Base-by-base conservation (phyloP, 208 protist species). In the Trypanosoma platydactyli region DNA sequence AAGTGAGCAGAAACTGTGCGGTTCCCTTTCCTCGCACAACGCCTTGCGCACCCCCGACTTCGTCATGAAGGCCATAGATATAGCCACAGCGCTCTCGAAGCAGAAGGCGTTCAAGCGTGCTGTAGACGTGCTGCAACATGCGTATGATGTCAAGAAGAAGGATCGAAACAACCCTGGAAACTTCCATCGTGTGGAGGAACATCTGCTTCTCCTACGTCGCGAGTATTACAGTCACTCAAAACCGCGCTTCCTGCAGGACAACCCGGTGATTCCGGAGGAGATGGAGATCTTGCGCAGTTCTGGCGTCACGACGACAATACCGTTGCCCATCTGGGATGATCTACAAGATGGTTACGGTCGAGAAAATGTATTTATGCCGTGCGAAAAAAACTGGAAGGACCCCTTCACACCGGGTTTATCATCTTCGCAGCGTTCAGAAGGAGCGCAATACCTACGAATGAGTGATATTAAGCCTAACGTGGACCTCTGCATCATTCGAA, bases 261-360 rank as follows among this genome's bases (percentile, higher is more conserved):
- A 96, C 64, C 74, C 79, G 22, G 60, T 90, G n/a, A 54, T 88
- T 27, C 81, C 81, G 12, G 69, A 66, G 5, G 88, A 96, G 71
- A 83, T 92, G 79, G 81, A 84, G 64, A 42, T 96, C 44, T 74
- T 96, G 60, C 79, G 83, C 20, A 76, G 71, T 35, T 89, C 84
- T 70, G 81, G 85, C 64, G 75, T 86, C 55, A 89, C 83, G 7
- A 76, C 67, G 53, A 89, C 83, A 7, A 79, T 92, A 22, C 46
- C 79, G 35, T 71, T 94, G 27, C 91, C 91, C 16, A 84, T 93
- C 20, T 96, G 91, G 91, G 91, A 96, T 65, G 91, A 96, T 72
- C 29, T 87, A 49, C 45, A 76, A 18, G 83, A 93, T 50, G 91
- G 91, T 53, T 96, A 94, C 66, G 83, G 80, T 0, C 79, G 79